Conservation (phyloP, 352 stramenopile genomes). For the Globisporangium paddicum region DNA sequence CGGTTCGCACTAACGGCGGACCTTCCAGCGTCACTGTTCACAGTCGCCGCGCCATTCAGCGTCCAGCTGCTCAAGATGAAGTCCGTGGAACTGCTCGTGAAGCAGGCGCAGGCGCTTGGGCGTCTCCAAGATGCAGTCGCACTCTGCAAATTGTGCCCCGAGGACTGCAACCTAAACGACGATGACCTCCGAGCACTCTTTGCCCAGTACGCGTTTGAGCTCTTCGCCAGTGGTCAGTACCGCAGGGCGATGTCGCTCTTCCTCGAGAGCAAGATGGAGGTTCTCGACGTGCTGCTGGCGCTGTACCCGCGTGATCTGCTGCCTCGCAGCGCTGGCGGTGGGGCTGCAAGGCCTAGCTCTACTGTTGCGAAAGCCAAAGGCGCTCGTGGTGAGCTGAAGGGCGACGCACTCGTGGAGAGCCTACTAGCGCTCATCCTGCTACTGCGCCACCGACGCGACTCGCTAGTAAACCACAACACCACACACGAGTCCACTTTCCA, state of each 20-base stretch:
- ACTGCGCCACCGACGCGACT: slow-evolving; percentile 36
- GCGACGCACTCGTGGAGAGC: slow-evolving; percentile 44
- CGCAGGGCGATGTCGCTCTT: slow-evolving; percentile 63
- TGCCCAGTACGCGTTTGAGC: slow-evolving; percentile 44
- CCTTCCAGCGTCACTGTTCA: slow-evolving; percentile 31
- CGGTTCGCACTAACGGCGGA: slow-evolving; percentile 2
- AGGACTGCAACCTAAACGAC: slow-evolving; percentile 54
- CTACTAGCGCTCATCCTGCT: slow-evolving; percentile 52
- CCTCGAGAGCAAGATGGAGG: slow-evolving; percentile 32
- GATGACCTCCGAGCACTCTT: slow-evolving; percentile 50
- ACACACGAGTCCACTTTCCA: background rate
- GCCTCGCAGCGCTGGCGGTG: slow-evolving; percentile 39
- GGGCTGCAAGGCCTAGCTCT: slow-evolving; percentile 1
- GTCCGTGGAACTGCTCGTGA: slow-evolving; percentile 44
- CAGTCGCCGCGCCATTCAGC: slow-evolving; percentile 34
- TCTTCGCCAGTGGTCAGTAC: slow-evolving; percentile 43
- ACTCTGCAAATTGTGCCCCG: slow-evolving; percentile 62
- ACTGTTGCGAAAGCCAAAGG: slow-evolving; percentile 10
- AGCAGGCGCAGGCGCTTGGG: slow-evolving; percentile 26
- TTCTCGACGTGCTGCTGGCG: slow-evolving; percentile 61
- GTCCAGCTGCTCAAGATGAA: slow-evolving; percentile 54
- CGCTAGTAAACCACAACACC: slow-evolving; percentile 7
- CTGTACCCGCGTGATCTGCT: slow-evolving; percentile 70
- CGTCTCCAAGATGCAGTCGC: slow-evolving; percentile 54
- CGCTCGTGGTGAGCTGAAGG: slow-evolving; percentile 23